Conservation (phyloP, 73 alveolate genomes). For the Uronychia setigera region DNA sequence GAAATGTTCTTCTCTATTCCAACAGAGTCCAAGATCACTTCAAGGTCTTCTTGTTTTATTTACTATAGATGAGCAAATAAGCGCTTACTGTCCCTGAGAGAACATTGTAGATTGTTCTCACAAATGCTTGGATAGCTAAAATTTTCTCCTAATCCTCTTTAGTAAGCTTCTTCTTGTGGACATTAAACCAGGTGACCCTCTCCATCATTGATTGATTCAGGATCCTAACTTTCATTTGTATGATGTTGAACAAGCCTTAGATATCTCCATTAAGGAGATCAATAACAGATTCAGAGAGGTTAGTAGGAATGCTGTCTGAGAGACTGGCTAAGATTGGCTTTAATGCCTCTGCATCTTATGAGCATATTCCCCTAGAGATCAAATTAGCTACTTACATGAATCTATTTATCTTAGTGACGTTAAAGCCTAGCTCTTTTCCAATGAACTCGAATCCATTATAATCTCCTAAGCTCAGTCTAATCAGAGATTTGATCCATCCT, state of each 20-base stretch:
- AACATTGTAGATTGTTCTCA: not conserved
- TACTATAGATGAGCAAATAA: not conserved
- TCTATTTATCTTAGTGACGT: not conserved
- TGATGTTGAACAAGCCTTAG: slow-evolving; percentile 1
- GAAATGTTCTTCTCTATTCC: not conserved
- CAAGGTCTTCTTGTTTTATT: not conserved
- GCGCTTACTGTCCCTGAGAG: not conserved
- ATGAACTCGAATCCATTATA: slow-evolving; percentile 20
- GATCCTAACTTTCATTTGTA: not conserved
- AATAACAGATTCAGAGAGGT: not conserved
- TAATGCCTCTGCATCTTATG: slow-evolving; percentile 1
- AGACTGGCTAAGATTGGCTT: slow-evolving; percentile 3
- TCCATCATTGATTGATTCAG: not conserved
- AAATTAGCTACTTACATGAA: not conserved
- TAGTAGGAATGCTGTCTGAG: not conserved
- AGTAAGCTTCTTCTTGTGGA: not conserved
- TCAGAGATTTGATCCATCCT: slow-evolving; percentile 7
- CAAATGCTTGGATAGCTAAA: not conserved
- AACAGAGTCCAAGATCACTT: not conserved
- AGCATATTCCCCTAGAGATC: slow-evolving; percentile 2
- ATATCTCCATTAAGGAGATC: slow-evolving; percentile 15
- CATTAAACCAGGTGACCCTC: not conserved
- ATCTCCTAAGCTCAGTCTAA: slow-evolving; percentile 3
- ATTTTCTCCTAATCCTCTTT: slow-evolving; percentile 6
- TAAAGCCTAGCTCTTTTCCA: not conserved